Conservation (phyloP, 1,139 yeast genomes). For the Candida glucosophila region DNA sequence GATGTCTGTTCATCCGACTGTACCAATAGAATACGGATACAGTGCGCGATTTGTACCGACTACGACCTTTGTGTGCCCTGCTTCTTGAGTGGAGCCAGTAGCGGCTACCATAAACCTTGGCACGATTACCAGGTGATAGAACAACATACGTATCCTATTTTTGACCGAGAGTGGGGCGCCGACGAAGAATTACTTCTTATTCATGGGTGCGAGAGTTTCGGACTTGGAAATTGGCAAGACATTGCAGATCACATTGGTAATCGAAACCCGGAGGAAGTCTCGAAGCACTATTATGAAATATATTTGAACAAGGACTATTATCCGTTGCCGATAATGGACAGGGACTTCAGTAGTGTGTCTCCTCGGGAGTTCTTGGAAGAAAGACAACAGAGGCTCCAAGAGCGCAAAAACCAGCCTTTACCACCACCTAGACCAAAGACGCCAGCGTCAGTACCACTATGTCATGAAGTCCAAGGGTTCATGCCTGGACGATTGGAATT, state of each 20-base stretch:
- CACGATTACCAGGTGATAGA: conserved; percentile 90
- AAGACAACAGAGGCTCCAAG: conserved; percentile 66
- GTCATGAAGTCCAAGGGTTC: conserved; percentile 95
- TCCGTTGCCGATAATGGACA: conserved; percentile 76
- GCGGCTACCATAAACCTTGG: conserved; percentile 87
- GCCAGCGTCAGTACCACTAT: conserved; percentile 86
- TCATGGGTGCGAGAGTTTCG: conserved; percentile 86
- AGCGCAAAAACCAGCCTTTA: conserved; percentile 54
- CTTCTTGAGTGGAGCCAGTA: conserved; percentile 72
- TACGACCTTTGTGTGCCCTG: conserved; percentile 96
- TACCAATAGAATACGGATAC: conserved; percentile 80
- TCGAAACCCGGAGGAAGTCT: conserved; percentile 85
- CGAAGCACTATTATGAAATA: conserved; percentile 63
- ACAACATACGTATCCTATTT: conserved; percentile 90
- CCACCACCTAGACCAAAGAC: conserved; percentile 81
- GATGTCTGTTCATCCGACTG: conserved; percentile 94
- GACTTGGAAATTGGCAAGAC: conserved; percentile 97
- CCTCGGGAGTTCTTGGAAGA: conserved; percentile 63
- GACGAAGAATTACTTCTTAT: conserved; percentile 86
- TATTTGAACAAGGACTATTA: conserved; percentile 65
- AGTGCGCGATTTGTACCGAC: conserved; percentile 88
- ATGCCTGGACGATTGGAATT: conserved; percentile 98
- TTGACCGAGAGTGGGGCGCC: conserved; percentile 93
- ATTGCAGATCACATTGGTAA: conserved; percentile 93
- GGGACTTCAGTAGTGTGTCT: conserved; percentile 52